Percentiles rank a stretch among this genome's conserved stretches.
These are phyloP conservation scores for Trapa incisa DNA, from an alignment of 345 rosid species.

Conservation along the genomic window DNA sequence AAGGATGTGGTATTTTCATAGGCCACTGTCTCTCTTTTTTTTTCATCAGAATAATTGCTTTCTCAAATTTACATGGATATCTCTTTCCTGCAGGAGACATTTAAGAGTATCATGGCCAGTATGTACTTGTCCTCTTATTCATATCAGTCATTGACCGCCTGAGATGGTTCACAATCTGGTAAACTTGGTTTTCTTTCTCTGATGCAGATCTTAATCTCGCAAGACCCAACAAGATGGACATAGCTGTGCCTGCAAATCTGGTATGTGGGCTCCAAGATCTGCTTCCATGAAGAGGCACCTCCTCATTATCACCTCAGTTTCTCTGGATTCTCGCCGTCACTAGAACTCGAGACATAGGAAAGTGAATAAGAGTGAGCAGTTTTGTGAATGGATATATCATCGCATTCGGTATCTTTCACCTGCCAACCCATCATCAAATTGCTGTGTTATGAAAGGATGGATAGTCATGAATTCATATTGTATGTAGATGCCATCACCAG, in stretches of 20 bases:
- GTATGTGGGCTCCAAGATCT: slow-evolving; percentile 77
- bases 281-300: background rate
- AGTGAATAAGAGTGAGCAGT: background rate
- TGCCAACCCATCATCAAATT: too few species aligned
- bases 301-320: background rate
- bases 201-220: slow-evolving; percentile 60
- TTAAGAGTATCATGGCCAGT: slow-evolving; percentile 76
- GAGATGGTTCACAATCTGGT: background rate
- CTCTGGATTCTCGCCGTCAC: background rate
- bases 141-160: background rate
- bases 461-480: too few species aligned
- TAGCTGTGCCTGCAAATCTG: slow-evolving; percentile 78
- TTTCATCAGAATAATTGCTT: background rate
- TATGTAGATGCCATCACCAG: too few species aligned
- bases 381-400: too few species aligned
- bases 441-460: too few species aligned
- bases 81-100: slow-evolving; percentile 47
- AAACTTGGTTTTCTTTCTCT: background rate
- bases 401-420: too few species aligned
- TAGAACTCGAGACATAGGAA: background rate
- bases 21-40: background rate
- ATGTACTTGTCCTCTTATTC: slow-evolving; percentile 10
- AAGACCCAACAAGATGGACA: slow-evolving; percentile 83
- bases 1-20: slow-evolving; percentile 54
- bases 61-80: background rate